Percentiles rank a stretch among this genome's conserved stretches.
These are phyloP conservation scores for Penicillium longicatenatum DNA, from an alignment of 495 filamentous ascomycete genomes.

Conservation along the genomic window DNA sequence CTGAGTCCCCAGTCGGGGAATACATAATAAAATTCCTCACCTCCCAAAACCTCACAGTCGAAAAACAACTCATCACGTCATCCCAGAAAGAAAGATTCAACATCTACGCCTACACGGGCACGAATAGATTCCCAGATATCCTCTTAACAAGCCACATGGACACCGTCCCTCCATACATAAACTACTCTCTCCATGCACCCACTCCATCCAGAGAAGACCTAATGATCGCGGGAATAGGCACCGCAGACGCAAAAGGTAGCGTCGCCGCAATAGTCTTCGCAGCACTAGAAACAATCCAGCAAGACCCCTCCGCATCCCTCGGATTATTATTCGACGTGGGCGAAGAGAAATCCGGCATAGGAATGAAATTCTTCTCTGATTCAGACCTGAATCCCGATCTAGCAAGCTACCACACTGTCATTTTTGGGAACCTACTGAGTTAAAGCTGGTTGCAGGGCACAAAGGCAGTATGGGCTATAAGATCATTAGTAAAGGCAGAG, in stretches of 20 bases:
- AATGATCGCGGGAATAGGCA: constrained; percentile 67
- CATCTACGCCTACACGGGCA: constrained; percentile 8
- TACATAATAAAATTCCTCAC: constrained; percentile 1
- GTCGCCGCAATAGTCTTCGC: constrained; percentile 72
- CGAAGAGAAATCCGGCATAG: constrained; percentile 70
- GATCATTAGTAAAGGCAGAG: constrained; percentile 63
- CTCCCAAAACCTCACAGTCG: constrained; percentile 1
- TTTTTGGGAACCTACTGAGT: constrained; percentile 90
- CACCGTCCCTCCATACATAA: constrained; percentile 59
- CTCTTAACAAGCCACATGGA: constrained; percentile 68
- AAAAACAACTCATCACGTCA: not conserved
- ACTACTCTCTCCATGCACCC: constrained; percentile 32
- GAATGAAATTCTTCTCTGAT: constrained; percentile 65
- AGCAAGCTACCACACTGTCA: constrained; percentile 57
- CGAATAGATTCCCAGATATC: constrained; percentile 27
- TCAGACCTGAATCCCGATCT: constrained; percentile 33
- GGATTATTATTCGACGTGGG: constrained; percentile 76
- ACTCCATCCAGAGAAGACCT: constrained; percentile 38
- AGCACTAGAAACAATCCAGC: constrained; percentile 53
- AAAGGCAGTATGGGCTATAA: constrained; percentile 67
- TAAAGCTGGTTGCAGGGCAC: constrained; percentile 79
- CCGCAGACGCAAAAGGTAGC: constrained; percentile 77
- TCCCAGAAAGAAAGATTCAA: constrained; percentile 4
- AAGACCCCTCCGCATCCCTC: constrained; percentile 40
- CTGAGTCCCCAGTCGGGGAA: not conserved